Conservation (phyloP, 2,329 filamentous ascomycete species). For the Ophiostoma perfectum region DNA sequence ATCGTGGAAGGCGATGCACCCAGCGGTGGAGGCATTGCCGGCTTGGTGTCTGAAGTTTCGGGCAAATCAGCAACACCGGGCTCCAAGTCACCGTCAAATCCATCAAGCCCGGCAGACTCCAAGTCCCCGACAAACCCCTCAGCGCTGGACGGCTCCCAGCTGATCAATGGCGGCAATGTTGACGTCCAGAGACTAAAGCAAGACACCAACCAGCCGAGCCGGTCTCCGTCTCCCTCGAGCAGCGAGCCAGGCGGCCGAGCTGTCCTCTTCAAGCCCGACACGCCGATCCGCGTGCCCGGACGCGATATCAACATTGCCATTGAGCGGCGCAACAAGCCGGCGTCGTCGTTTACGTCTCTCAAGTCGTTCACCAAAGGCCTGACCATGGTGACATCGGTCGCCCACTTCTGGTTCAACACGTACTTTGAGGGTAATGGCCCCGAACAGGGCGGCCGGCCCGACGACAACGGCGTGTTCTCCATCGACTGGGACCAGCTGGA, state of each 20-base stretch:
- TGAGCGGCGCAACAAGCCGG: conserved; percentile 73
- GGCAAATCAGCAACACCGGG: neutral
- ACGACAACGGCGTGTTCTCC: conserved; percentile 59
- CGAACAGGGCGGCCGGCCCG: conserved; percentile 56
- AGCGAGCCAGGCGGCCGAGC: conserved; percentile 33
- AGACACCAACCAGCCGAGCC: neutral
- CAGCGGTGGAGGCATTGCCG: conserved; percentile 44
- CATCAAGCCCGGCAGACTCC: neutral
- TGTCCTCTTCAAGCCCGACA: conserved; percentile 69
- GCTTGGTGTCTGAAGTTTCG: conserved; percentile 52
- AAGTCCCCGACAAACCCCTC: neutral
- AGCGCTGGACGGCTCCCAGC: neutral
- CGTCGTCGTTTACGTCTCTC: neutral
- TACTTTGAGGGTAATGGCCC: conserved; percentile 83
- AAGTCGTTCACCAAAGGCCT: conserved; percentile 51
- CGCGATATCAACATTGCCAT: conserved; percentile 89
- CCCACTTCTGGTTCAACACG: conserved; percentile 94
- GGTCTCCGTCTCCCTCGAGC: neutral
- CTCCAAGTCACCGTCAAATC: neutral
- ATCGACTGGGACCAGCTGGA: conserved; percentile 69
- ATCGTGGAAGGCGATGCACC: conserved; percentile 57
- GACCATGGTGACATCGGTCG: conserved; percentile 87
- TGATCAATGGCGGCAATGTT: conserved; percentile 8
- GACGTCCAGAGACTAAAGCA: neutral
- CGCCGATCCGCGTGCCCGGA: conserved; percentile 64